phyloP scores from a whole-genome alignment of 1,139 yeast genomes.

The Debaryomyces robertsiae region DNA sequence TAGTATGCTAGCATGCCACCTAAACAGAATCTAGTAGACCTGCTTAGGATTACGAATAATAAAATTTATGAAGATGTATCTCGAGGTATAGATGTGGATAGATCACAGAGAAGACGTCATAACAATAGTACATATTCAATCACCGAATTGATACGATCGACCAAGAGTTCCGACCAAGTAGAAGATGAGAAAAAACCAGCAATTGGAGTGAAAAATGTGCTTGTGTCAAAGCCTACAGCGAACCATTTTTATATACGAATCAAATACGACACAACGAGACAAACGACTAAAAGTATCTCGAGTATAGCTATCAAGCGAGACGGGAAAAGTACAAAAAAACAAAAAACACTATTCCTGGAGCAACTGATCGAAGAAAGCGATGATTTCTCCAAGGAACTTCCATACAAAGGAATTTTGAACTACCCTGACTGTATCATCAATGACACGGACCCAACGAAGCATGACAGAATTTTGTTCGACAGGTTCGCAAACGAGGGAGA shows the following conservation, averaged over 20 bases:
- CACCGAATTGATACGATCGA: slow-evolving; percentile 15
- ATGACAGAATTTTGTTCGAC: slow-evolving; percentile 54
- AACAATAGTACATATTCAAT: slow-evolving; percentile 19
- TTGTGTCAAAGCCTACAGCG: slow-evolving; percentile 1
- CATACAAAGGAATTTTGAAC: slow-evolving; percentile 65
- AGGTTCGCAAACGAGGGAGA: slow-evolving; percentile 29
- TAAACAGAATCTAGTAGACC: slow-evolving; percentile 27
- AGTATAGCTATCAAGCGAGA: not conserved
- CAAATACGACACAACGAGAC: slow-evolving; percentile 6
- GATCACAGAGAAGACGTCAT: slow-evolving; percentile 22
- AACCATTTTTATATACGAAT: slow-evolving; percentile 9
- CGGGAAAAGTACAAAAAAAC: not conserved
- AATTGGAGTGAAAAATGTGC: not conserved
- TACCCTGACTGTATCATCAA: slow-evolving; percentile 63
- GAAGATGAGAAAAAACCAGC: not conserved
- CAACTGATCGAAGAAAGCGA: not conserved
- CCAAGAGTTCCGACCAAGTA: not conserved
- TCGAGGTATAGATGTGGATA: slow-evolving; percentile 20
- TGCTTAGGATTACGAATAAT: slow-evolving; percentile 30
- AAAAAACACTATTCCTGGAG: not conserved
- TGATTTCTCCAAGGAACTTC: slow-evolving; percentile 39
- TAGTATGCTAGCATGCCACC: slow-evolving; percentile 12
- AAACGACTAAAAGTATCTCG: slow-evolving; percentile 5
- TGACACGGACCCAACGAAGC: slow-evolving; percentile 58
- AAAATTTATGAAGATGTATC: slow-evolving; percentile 26